A percentile compares a stretch with the other conserved stretches of the same genome.
phyloP scores from a whole-genome alignment of 176 grass and related monocot species.

The Oryza rufipogon region DNA sequence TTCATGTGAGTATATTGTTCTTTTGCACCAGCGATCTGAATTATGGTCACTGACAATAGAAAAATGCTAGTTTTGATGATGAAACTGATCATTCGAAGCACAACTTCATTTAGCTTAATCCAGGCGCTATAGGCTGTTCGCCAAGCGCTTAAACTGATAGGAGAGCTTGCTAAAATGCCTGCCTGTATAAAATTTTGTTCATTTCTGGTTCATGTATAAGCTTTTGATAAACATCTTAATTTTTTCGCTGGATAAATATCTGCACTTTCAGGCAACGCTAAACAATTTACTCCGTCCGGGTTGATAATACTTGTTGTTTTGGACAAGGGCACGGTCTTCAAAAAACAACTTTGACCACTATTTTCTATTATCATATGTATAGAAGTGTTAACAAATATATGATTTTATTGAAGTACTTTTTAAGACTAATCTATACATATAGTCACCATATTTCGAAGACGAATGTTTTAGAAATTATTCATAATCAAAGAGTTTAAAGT shows the following conservation, averaged over 20 bases:
- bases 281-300: neutral
- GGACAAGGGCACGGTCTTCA: too few relatives aligned
- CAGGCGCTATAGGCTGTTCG: neutral
- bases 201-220: neutral
- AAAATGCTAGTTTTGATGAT: neutral
- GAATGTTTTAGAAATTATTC: too few relatives aligned
- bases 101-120: neutral
- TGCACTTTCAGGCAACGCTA: neutral
- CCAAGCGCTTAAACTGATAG: slow-evolving; percentile 11
- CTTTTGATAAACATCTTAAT: neutral
- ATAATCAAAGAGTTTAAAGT: too few relatives aligned
- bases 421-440: too few relatives aligned
- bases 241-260: neutral
- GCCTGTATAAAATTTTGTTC: neutral
- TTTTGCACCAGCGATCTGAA: slow-evolving; percentile 16
- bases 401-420: too few relatives aligned
- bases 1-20: slow-evolving; percentile 75
- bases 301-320: too few relatives aligned
- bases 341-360: too few relatives aligned
- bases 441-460: too few relatives aligned
- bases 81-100: slow-evolving; percentile 1
- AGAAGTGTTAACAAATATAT: too few relatives aligned
- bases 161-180: neutral
- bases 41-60: neutral
- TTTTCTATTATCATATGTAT: too few relatives aligned